phyloP scores from a whole-genome alignment of 441 rosid species.

The Pelargonium fulgidum region DNA sequence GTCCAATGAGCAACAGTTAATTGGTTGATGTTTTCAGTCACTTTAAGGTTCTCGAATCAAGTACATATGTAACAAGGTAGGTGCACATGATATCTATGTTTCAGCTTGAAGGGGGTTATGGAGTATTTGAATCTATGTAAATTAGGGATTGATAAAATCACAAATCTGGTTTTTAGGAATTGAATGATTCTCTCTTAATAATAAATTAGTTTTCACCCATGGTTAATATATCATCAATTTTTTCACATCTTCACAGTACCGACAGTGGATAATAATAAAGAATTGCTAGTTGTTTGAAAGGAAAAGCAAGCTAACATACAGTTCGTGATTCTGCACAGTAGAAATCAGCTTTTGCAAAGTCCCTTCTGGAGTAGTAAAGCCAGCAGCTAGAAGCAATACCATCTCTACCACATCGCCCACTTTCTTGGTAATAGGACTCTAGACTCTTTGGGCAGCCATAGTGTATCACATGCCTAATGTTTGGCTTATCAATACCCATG shows the following conservation, averaged over 20 bases:
- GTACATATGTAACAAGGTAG: too few species aligned
- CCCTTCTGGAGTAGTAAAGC: constrained; percentile 44
- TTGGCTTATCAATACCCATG: constrained; percentile 53
- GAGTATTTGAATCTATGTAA: too few species aligned
- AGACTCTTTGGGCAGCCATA: constrained; percentile 50
- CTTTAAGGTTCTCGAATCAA: too few species aligned
- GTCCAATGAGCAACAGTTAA: too few species aligned
- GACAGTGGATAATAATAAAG: background rate
- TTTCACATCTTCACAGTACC: background rate
- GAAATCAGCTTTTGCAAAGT: constrained; percentile 46
- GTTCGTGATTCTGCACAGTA: constrained; percentile 37
- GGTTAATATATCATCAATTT: too few species aligned
- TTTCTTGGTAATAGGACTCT: constrained; percentile 50
- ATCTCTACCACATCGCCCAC: constrained; percentile 54
- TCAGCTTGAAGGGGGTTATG: too few species aligned
- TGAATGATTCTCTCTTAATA: too few species aligned
- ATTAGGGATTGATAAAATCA: too few species aligned
- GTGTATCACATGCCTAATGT: constrained; percentile 45
- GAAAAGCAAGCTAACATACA: constrained; percentile 25
- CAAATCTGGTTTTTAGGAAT: too few species aligned
- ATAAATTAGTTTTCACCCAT: too few species aligned
- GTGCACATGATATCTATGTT: too few species aligned
- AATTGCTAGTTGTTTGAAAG: constrained; percentile 6
- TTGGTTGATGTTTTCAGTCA: too few species aligned
- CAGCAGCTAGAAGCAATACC: constrained; percentile 49